These are phyloP conservation scores for Exophiala spinifera DNA, from an alignment of 2,329 filamentous ascomycete species.

Conservation along the genomic window DNA sequence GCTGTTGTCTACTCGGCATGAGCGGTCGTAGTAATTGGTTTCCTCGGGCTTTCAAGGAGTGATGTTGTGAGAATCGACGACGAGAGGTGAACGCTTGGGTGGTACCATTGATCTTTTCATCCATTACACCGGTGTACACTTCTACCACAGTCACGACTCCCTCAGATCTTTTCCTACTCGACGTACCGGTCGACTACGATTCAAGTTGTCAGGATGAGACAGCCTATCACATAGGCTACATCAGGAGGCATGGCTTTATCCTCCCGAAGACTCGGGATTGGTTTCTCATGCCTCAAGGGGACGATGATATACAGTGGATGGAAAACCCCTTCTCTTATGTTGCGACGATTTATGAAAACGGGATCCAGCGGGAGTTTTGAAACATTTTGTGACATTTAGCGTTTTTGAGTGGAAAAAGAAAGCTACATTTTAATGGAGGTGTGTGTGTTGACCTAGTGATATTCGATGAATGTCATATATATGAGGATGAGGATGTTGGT, in stretches of 20 bases:
- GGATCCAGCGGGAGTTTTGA: constrained; percentile 22
- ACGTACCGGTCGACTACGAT: constrained; percentile 15
- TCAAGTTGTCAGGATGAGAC: constrained; percentile 14
- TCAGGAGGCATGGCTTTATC: constrained; percentile 46
- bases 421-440: background rate
- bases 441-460: background rate
- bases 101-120: constrained; percentile 17
- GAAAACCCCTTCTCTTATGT: constrained; percentile 15
- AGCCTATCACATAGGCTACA: constrained; percentile 30
- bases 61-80: constrained; percentile 10
- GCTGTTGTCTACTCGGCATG: constrained; percentile 9
- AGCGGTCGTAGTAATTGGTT: constrained; percentile 11
- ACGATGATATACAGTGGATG: constrained; percentile 11
- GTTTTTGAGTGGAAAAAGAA: background rate
- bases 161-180: constrained; percentile 13
- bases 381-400: constrained; percentile 5
- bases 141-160: constrained; percentile 13
- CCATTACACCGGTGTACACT: constrained; percentile 14
- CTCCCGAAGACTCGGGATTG: constrained; percentile 40
- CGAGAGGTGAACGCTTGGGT: constrained; percentile 15
- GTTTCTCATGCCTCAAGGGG: constrained; percentile 41
- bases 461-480: background rate
- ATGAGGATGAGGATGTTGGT: background rate
- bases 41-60: constrained; percentile 7
- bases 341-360: constrained; percentile 22